Evolutionary conservation across 2,329 filamentous ascomycete genomes (phyloP).

Genomic region (Ophiostoma triangulosporum): DNA sequence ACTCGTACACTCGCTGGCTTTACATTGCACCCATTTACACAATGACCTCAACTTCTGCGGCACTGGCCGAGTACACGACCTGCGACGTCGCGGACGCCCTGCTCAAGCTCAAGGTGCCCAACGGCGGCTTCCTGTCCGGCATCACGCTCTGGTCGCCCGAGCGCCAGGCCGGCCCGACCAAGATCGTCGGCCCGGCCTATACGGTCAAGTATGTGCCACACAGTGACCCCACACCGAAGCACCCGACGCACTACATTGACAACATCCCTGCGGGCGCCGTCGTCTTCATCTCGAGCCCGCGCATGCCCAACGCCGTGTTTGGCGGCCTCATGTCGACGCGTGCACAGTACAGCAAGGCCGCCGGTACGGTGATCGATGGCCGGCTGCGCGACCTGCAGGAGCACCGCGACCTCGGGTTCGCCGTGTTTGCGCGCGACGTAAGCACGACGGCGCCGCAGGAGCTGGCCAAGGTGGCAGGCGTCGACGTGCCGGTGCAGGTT

Average conservation of each 20-base stretch:
- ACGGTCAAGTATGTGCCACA: conserved; percentile 38
- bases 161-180: conserved; percentile 34
- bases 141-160: conserved; percentile 41
- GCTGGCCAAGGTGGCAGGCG: conserved; percentile 28
- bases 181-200: conserved; percentile 40
- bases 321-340: conserved; percentile 39
- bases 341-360: conserved; percentile 30
- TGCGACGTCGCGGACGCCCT: conserved; percentile 39
- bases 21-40: too few relatives aligned
- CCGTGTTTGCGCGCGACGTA: conserved; percentile 31
- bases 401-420: conserved; percentile 34
- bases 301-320: conserved; percentile 36
- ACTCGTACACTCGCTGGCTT: too few relatives aligned
- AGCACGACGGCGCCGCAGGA: conserved; percentile 30
- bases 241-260: conserved; percentile 36
- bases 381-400: conserved; percentile 39
- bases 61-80: conserved; percentile 23
- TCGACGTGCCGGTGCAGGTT: conserved; percentile 28
- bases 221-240: conserved; percentile 31
- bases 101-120: conserved; percentile 31
- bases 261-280: conserved; percentile 31
- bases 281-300: conserved; percentile 36
- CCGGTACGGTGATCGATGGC: conserved; percentile 38
- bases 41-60: conserved; percentile 13
- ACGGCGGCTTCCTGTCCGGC: conserved; percentile 40